Evolutionary conservation across 169 alveolate genomes (phyloP).

Genomic region (Hepatocystis sp.): DNA sequence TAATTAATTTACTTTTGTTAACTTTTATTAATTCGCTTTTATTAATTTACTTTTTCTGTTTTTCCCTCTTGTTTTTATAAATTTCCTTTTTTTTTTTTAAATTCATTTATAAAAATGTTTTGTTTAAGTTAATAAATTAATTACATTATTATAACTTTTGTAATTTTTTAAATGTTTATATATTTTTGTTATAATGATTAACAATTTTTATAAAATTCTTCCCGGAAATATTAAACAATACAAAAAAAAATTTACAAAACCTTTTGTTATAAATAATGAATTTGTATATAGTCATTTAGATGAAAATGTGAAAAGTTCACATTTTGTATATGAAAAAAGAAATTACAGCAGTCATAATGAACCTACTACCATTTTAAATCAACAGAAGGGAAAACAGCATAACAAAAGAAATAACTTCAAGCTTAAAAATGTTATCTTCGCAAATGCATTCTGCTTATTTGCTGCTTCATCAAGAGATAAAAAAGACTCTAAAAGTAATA

Average conservation of each 20-base stretch:
- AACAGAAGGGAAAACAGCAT: slow-evolving; percentile 18
- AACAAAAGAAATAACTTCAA: slow-evolving; percentile 16
- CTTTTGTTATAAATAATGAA: slow-evolving; percentile 35
- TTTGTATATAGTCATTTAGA: slow-evolving; percentile 20
- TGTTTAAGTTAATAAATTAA: too few species aligned
- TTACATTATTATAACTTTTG: too few species aligned
- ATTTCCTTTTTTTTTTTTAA: too few species aligned
- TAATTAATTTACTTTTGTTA: too few species aligned
- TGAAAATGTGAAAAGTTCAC: slow-evolving; percentile 21
- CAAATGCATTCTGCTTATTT: slow-evolving; percentile 31
- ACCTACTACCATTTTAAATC: slow-evolving; percentile 18
- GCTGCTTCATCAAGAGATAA: slow-evolving; percentile 37
- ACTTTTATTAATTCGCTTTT: too few species aligned
- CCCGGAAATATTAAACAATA: slow-evolving; percentile 44
- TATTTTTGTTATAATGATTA: slow-evolving; percentile 52
- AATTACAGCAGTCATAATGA: slow-evolving; percentile 34
- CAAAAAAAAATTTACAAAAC: slow-evolving; percentile 43
- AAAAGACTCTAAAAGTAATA: slow-evolving; percentile 32
- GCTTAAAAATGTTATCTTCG: slow-evolving; percentile 29
- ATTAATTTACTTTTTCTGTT: too few species aligned
- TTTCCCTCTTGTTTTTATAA: too few species aligned
- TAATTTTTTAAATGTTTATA: too few species aligned
- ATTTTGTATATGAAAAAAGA: slow-evolving; percentile 23
- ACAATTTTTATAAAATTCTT: slow-evolving; percentile 37
- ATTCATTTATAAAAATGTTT: too few species aligned